Conservation (phyloP, 148 eudicot genomes). For the Linanthus parryae region DNA sequence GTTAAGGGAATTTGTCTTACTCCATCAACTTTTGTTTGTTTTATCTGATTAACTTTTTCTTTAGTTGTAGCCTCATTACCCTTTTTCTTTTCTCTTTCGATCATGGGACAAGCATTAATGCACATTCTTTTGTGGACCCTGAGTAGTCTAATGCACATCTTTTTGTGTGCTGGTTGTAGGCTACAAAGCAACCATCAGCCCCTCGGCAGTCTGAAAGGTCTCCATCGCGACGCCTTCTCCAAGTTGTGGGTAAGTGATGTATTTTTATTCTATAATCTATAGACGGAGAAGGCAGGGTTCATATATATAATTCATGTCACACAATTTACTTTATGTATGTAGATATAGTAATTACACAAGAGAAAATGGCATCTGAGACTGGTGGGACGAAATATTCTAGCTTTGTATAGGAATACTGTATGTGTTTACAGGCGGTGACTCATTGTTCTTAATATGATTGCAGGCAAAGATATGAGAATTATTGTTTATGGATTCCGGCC, state of each 20-base stretch:
- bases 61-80: neutral
- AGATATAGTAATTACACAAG: too few species aligned
- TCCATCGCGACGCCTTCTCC: constrained; percentile 66
- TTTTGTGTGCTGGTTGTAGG: constrained; percentile 31
- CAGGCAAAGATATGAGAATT: constrained; percentile 97
- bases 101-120: neutral
- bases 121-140: neutral
- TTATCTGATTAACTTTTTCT: constrained; percentile 1
- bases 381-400: too few species aligned
- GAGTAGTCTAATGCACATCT: too few species aligned
- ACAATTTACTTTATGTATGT: too few species aligned
- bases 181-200: constrained; percentile 46
- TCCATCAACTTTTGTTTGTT: neutral
- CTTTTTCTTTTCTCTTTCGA: neutral
- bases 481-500: constrained; percentile 86
- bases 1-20: neutral
- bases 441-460: constrained; percentile 10
- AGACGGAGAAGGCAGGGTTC: too few species aligned
- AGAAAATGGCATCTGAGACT: too few species aligned
- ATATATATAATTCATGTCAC: too few species aligned
- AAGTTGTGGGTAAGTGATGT: constrained; percentile 70
- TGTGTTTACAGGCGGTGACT: too few species aligned
- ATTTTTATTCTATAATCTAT: too few species aligned
- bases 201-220: constrained; percentile 60
- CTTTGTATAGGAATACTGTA: too few species aligned